These are phyloP conservation scores for Alternaria metachromatica DNA, from an alignment of 2,329 filamentous ascomycete genomes.

Conservation along the genomic window DNA sequence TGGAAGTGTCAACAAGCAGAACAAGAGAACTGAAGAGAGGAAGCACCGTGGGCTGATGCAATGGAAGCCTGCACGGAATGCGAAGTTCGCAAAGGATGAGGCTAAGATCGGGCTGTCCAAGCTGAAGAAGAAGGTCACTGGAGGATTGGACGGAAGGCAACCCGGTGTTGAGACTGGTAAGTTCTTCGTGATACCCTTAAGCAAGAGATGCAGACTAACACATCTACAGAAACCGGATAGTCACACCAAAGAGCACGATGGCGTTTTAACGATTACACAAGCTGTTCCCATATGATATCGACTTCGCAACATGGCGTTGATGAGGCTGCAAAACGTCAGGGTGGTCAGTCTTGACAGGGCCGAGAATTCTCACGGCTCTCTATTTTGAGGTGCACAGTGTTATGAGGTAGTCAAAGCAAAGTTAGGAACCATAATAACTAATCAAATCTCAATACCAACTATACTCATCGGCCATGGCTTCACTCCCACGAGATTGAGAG, in stretches of 20 bases:
- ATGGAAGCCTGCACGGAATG: conserved; percentile 88
- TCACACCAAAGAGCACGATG: background rate
- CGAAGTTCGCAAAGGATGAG: conserved; percentile 87
- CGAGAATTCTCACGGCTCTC: background rate
- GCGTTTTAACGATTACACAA: background rate
- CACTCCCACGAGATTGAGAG: background rate
- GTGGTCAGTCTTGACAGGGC: background rate
- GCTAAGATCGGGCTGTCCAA: conserved; percentile 78
- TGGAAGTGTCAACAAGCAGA: conserved; percentile 70
- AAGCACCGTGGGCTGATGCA: conserved; percentile 94
- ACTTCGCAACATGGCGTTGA: background rate
- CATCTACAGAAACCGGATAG: conserved; percentile 31
- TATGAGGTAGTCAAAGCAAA: background rate
- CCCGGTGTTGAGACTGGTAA: conserved; percentile 81
- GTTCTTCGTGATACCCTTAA: conserved; percentile 22
- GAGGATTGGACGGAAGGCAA: conserved; percentile 75
- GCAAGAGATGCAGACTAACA: conserved; percentile 13
- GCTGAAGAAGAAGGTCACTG: conserved; percentile 76
- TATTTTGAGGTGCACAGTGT: background rate
- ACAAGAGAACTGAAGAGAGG: conserved; percentile 75
- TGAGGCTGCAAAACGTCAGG: background rate
- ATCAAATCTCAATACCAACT: background rate
- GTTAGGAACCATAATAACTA: background rate
- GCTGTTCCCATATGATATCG: background rate
- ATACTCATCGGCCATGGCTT: background rate